Evolutionary conservation across 2,329 filamentous ascomycete genomes (phyloP).

Genomic region (Cladophialophora bantiana): DNA sequence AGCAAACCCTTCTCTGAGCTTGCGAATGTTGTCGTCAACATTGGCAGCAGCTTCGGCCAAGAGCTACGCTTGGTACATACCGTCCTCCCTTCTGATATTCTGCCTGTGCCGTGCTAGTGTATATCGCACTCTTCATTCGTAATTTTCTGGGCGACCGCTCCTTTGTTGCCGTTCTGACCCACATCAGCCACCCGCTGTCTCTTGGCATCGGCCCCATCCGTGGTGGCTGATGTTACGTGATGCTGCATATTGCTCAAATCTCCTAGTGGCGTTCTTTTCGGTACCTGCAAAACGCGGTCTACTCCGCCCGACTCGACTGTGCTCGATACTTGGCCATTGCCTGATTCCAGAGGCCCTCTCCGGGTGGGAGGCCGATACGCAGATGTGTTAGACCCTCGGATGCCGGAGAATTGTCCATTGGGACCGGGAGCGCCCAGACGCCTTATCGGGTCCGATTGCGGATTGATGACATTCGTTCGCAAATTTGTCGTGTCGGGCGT

Average conservation of each 20-base stretch:
- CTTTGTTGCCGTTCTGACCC: conserved; percentile 4
- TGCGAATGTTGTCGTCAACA: neutral
- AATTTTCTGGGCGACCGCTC: conserved; percentile 3
- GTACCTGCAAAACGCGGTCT: conserved; percentile 29
- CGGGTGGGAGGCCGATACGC: conserved; percentile 54
- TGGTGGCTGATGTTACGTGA: conserved; percentile 28
- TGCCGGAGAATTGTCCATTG: conserved; percentile 13
- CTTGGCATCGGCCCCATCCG: conserved; percentile 38
- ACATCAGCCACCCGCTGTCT: conserved; percentile 34
- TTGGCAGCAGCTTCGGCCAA: neutral
- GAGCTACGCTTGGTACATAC: neutral
- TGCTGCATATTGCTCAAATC: conserved; percentile 53
- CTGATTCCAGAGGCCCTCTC: conserved; percentile 45
- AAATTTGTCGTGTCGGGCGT: conserved; percentile 44
- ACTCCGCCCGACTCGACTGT: conserved; percentile 36
- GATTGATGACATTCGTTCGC: conserved; percentile 31
- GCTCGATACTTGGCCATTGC: conserved; percentile 32
- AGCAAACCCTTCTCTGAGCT: neutral
- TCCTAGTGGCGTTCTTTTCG: conserved; percentile 52
- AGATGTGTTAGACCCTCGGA: conserved; percentile 29
- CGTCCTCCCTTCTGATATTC: neutral
- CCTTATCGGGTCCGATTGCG: conserved; percentile 27
- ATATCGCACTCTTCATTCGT: conserved; percentile 9
- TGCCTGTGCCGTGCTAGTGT: neutral
- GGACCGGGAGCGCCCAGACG: conserved; percentile 30